Percentiles rank a stretch among this genome's conserved stretches.
These are phyloP conservation scores for Ustilago tritici DNA, from an alignment of 1,284 basidiomycete species.

Conservation along the genomic window DNA sequence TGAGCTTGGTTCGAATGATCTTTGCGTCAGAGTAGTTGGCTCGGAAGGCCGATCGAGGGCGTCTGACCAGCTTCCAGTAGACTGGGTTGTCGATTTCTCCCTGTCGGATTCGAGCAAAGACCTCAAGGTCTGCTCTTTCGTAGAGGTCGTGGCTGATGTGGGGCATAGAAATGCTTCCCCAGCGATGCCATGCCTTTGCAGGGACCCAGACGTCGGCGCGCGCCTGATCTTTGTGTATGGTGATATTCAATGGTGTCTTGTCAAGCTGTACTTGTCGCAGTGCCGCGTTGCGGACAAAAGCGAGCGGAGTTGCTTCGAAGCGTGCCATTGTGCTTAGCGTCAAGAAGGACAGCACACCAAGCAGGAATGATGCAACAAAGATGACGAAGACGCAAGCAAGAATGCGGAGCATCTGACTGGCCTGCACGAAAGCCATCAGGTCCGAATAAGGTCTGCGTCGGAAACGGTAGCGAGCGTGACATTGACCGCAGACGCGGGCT, in stretches of 20 bases:
- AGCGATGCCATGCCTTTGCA: constrained; percentile 11
- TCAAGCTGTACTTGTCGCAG: constrained; percentile 27
- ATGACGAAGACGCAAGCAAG: constrained; percentile 32
- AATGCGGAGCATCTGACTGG: constrained; percentile 42
- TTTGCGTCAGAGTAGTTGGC: constrained; percentile 30
- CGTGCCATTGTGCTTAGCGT: constrained; percentile 18
- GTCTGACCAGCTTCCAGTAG: constrained; percentile 33
- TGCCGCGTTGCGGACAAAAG: constrained; percentile 24
- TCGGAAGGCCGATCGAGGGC: constrained; percentile 17
- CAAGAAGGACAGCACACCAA: constrained; percentile 16
- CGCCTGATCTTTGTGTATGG: constrained; percentile 23
- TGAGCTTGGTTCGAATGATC: constrained; percentile 27
- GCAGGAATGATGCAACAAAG: constrained; percentile 18
- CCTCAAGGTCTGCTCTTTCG: constrained; percentile 27
- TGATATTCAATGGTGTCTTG: constrained; percentile 39
- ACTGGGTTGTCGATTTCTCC: constrained; percentile 23
- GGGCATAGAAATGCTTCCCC: constrained; percentile 4
- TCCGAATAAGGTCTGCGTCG: constrained; percentile 23
- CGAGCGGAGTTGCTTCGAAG: constrained; percentile 26
- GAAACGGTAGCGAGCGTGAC: constrained; percentile 41
- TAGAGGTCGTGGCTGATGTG: constrained; percentile 23
- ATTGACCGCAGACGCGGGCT: constrained; percentile 40
- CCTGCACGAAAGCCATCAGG: constrained; percentile 40
- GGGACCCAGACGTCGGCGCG: constrained; percentile 33
- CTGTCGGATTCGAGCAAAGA: constrained; percentile 22